A percentile compares a stretch with the other conserved stretches of the same genome.
Evolutionary conservation across 2,329 filamentous ascomycete species (phyloP).

Genomic region (Pseudogymnoascus sp.): DNA sequence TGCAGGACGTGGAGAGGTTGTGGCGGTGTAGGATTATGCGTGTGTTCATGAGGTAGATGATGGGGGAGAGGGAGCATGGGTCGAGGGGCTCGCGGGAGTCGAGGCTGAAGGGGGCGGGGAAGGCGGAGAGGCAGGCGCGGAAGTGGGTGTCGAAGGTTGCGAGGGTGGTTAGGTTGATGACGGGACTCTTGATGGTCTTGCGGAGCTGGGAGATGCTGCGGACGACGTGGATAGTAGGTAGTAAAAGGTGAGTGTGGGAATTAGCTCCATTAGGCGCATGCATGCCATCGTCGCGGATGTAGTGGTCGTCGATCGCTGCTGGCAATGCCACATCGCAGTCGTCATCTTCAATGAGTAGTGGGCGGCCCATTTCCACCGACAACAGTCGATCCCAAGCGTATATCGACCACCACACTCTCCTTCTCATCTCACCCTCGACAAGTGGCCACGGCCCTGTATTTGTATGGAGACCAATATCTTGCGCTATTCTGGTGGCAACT

Average conservation of each 20-base stretch:
- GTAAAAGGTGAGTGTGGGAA: constrained; percentile 59
- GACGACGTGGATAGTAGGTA: constrained; percentile 74
- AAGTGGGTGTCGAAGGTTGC: constrained; percentile 79
- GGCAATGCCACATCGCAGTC: constrained; percentile 83
- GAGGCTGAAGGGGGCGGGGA: constrained; percentile 66
- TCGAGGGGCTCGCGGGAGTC: constrained; percentile 60
- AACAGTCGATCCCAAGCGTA: constrained; percentile 81
- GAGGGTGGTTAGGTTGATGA: constrained; percentile 58
- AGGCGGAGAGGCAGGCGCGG: constrained; percentile 61
- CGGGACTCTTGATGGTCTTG: constrained; percentile 58
- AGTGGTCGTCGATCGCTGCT: constrained; percentile 71
- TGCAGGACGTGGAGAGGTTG: constrained; percentile 68
- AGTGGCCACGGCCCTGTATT: constrained; percentile 65
- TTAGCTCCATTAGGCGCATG: constrained; percentile 42
- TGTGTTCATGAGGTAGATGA: constrained; percentile 71
- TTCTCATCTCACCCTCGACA: constrained; percentile 76
- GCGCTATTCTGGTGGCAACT: constrained; percentile 67
- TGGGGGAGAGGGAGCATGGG: constrained; percentile 62
- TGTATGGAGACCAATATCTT: constrained; percentile 73
- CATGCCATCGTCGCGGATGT: constrained; percentile 52
- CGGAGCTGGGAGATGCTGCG: constrained; percentile 67
- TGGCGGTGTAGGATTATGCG: constrained; percentile 83
- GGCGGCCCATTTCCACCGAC: constrained; percentile 71
- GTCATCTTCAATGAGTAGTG: constrained; percentile 73
- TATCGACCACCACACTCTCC: constrained; percentile 86